A percentile compares a stretch with the other conserved stretches of the same genome.
These are phyloP conservation scores for Talaromyces proteolyticus DNA, from an alignment of 495 filamentous ascomycete genomes.

Conservation along the genomic window DNA sequence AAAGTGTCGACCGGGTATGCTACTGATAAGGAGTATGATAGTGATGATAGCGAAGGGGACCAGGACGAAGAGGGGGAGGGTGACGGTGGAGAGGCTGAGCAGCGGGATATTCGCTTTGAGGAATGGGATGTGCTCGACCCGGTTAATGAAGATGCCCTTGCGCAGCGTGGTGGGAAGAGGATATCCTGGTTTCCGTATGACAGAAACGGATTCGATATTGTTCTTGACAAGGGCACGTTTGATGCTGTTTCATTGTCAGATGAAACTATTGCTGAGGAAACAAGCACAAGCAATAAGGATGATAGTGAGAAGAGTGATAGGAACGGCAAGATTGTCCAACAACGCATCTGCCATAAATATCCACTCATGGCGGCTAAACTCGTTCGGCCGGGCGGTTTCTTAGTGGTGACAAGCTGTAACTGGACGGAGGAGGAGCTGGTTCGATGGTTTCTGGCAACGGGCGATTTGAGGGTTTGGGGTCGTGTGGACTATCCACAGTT, in stretches of 20 bases:
- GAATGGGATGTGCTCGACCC: slow-evolving; percentile 68
- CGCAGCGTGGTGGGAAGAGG: slow-evolving; percentile 11
- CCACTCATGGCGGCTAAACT: slow-evolving; percentile 54
- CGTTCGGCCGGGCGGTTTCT: slow-evolving; percentile 61
- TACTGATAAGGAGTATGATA: slow-evolving; percentile 18
- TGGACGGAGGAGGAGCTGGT: slow-evolving; percentile 90
- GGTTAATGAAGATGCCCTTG: slow-evolving; percentile 27
- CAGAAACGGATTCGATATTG: slow-evolving; percentile 65
- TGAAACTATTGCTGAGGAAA: slow-evolving; percentile 37
- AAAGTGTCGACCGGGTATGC: slow-evolving; percentile 35
- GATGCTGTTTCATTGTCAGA: slow-evolving; percentile 78
- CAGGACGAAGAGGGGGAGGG: slow-evolving; percentile 16
- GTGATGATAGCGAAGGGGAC: slow-evolving; percentile 23
- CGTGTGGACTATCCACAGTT: slow-evolving; percentile 77
- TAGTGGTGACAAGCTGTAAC: slow-evolving; percentile 92
- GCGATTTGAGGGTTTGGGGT: slow-evolving; percentile 49
- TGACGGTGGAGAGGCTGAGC: slow-evolving; percentile 2
- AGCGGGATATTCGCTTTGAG: slow-evolving; percentile 51
- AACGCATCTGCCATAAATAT: slow-evolving; percentile 68
- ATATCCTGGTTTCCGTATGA: slow-evolving; percentile 25
- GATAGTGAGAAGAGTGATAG: not conserved
- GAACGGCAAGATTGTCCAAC: slow-evolving; percentile 20
- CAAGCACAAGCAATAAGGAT: not conserved
- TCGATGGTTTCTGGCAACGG: slow-evolving; percentile 59
- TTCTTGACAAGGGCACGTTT: slow-evolving; percentile 95